phyloP scores from a whole-genome alignment of 1,139 yeast species.

The Sugiyamaella xylanicola region DNA sequence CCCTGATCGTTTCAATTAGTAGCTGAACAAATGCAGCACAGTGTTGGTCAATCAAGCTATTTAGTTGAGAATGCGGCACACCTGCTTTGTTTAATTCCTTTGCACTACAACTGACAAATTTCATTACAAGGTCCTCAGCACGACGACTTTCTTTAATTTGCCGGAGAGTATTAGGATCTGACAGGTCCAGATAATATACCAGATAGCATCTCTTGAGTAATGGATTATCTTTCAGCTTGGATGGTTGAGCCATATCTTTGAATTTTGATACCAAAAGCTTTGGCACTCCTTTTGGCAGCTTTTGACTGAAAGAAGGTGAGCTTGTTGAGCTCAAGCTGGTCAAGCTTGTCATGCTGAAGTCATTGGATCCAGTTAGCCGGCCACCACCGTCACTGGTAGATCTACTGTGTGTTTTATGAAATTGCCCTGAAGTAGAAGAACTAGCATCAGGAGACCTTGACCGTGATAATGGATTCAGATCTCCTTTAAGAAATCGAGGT shows the following conservation, averaged over 20 bases:
- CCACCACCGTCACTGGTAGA: conserved; percentile 15
- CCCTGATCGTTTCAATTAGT: conserved; percentile 51
- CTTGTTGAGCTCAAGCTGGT: conserved; percentile 10
- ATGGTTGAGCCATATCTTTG: conserved; percentile 50
- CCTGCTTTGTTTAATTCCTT: conserved; percentile 62
- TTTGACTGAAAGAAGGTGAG: conserved; percentile 34
- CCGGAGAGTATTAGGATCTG: conserved; percentile 55
- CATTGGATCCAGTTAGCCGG: neutral
- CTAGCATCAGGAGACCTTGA: conserved; percentile 13
- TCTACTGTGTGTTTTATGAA: conserved; percentile 12
- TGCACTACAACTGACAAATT: conserved; percentile 65
- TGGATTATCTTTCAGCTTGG: conserved; percentile 45
- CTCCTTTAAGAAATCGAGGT: conserved; percentile 33
- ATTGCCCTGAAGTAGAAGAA: neutral
- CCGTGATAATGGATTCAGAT: conserved; percentile 4
- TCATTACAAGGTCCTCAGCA: conserved; percentile 66
- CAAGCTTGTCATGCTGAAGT: neutral
- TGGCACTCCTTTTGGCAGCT: conserved; percentile 53
- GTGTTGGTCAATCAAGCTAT: conserved; percentile 55
- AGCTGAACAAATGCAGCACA: conserved; percentile 60
- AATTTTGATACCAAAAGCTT: conserved; percentile 53
- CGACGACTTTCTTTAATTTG: conserved; percentile 47
- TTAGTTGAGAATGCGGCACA: conserved; percentile 47
- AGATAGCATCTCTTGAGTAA: conserved; percentile 52
- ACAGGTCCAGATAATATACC: conserved; percentile 62